Evolutionary conservation across 805 yeast genomes (phyloP).

Genomic region (Spathaspora arborariae): DNA sequence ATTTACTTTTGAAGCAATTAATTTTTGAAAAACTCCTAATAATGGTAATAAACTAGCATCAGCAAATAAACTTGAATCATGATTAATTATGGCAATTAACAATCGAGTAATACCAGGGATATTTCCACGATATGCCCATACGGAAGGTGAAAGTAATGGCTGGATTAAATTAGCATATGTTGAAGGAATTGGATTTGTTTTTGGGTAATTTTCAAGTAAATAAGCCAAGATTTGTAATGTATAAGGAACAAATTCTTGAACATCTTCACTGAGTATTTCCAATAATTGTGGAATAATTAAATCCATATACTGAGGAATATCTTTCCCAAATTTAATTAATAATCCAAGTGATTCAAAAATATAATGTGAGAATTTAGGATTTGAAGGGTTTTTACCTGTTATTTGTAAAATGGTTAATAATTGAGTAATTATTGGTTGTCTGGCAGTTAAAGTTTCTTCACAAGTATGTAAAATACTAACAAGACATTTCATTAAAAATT

Average conservation of each 20-base stretch:
- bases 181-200: conserved; percentile 50
- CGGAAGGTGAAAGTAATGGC: conserved; percentile 83
- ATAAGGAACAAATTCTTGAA: conserved; percentile 93
- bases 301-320: conserved; percentile 38
- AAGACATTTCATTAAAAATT: conserved; percentile 82
- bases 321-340: conserved; percentile 51
- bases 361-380: conserved; percentile 90
- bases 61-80: conserved; percentile 40
- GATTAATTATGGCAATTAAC: conserved; percentile 59
- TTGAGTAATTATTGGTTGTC: conserved; percentile 54
- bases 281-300: conserved; percentile 65
- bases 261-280: conserved; percentile 70
- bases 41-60: conserved; percentile 60
- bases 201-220: conserved; percentile 58
- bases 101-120: conserved; percentile 89
- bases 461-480: conserved; percentile 78
- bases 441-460: conserved; percentile 55
- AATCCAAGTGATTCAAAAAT: conserved; percentile 85
- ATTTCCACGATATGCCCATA: conserved; percentile 93
- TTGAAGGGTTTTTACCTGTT: conserved; percentile 87
- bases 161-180: conserved; percentile 63
- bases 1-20: conserved; percentile 78
- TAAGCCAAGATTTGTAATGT: conserved; percentile 86
- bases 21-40: conserved; percentile 93
- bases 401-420: conserved; percentile 63